phyloP scores from a whole-genome alignment of 1,284 basidiomycete genomes.

The Meira miltonrushii region DNA sequence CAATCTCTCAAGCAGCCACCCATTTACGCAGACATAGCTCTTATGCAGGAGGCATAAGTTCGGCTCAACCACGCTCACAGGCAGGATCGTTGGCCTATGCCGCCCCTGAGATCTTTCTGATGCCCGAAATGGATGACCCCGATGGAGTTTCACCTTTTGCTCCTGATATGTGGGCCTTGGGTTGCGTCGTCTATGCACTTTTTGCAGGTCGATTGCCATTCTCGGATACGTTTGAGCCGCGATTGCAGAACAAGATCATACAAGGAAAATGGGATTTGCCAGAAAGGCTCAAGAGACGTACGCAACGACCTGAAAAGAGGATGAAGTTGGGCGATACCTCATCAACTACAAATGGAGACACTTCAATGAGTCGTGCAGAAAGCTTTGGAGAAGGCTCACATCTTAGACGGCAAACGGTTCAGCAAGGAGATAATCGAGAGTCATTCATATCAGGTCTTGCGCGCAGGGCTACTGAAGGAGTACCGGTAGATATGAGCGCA shows the following conservation, averaged over 20 bases:
- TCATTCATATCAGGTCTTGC: background rate
- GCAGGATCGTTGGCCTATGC: constrained; percentile 43
- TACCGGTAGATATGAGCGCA: background rate
- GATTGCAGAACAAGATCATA: constrained; percentile 42
- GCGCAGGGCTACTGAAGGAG: background rate
- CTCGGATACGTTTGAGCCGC: constrained; percentile 38
- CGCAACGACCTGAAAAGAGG: constrained; percentile 1
- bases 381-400: background rate
- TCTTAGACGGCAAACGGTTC: background rate
- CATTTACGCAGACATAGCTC: no score
- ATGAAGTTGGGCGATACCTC: background rate
- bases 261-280: constrained; percentile 42
- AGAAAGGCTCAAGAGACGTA: constrained; percentile 21
- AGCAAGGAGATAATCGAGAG: background rate
- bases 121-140: constrained; percentile 17
- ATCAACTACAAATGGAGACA: background rate
- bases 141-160: constrained; percentile 30
- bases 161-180: constrained; percentile 44
- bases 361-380: background rate
- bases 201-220: constrained; percentile 39
- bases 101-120: constrained; percentile 32
- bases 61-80: no score
- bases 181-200: constrained; percentile 43
- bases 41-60: background rate
- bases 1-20: background rate